phyloP scores from a whole-genome alignment of 2,329 filamentous ascomycete genomes.

The Amesomyces nigricolor region DNA sequence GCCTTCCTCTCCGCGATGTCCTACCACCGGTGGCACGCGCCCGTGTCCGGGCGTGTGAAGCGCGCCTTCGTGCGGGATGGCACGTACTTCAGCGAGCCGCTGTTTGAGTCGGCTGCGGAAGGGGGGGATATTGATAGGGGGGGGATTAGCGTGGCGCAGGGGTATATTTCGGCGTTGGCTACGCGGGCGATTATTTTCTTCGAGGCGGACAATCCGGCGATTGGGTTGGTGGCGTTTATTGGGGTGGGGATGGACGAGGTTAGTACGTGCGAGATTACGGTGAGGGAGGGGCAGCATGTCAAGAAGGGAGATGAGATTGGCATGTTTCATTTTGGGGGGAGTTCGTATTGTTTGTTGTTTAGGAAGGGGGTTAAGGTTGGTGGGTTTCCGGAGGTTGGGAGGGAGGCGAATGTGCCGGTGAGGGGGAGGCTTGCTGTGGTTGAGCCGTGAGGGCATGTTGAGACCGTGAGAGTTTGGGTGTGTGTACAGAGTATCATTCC shows the following conservation, averaged over 20 bases:
- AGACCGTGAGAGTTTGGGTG: neutral
- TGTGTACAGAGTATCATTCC: neutral
- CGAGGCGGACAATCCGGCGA: conserved; percentile 59
- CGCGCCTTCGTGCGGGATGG: conserved; percentile 55
- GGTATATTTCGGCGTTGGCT: conserved; percentile 62
- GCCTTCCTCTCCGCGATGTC: conserved; percentile 62
- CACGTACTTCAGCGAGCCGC: conserved; percentile 61
- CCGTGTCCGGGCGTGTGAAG: conserved; percentile 56
- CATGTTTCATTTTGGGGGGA: conserved; percentile 79
- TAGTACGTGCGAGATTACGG: conserved; percentile 65
- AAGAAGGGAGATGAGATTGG: conserved; percentile 66
- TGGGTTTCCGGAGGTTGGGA: conserved; percentile 31
- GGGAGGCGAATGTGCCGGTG: conserved; percentile 31
- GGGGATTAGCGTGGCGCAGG: conserved; percentile 51
- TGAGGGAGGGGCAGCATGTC: conserved; percentile 58
- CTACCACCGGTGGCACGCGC: conserved; percentile 68
- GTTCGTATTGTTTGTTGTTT: conserved; percentile 64
- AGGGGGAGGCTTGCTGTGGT: conserved; percentile 30
- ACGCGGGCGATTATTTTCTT: conserved; percentile 66
- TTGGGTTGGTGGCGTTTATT: conserved; percentile 66
- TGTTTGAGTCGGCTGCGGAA: conserved; percentile 31
- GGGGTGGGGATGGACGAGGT: conserved; percentile 74
- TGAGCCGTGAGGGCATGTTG: conserved; percentile 6
- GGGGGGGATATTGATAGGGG: conserved; percentile 34
- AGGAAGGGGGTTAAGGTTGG: conserved; percentile 47